Evolutionary conservation across 306 rosid species (phyloP), one percentile per base, ranked within the genome.

Genomic region (Vigna angularis): DNA sequence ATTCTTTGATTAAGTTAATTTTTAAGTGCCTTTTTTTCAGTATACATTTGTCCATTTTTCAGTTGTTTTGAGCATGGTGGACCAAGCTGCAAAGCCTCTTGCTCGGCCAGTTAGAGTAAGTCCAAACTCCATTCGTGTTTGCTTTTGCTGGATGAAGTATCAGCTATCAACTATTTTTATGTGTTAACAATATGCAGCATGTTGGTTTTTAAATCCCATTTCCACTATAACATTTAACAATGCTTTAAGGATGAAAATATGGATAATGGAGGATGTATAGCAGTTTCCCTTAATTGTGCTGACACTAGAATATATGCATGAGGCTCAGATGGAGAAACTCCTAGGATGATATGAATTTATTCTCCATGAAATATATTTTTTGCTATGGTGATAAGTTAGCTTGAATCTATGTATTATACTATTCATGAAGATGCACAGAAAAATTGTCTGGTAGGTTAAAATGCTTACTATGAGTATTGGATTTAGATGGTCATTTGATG

Each of bases 11-110:
- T 36, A 20, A 30, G 62, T 58, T 59, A 22, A 51, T 14, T 57
- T 59, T 36, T 80, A 30, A 11, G 42, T 38, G 18, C 38, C 40
- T 3, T 34, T 71, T 28, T 61, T 38, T 14, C 61, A 10, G 44
- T 22, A 68, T 78, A 53, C 20, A 56, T 53, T 66, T 40, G 85
- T 78, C 57, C 70, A 79, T 72, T 84, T 80, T 53, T 65, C 82
- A 95, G 98, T 92, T 89, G 97, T 66, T 84, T 81, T 95, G 75
- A 91, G 98, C 89, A 95, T 92, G 98, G 98, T 87, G 74, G 97
- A 95, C 82, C 98, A 95, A 88, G 98, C 98, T 79, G 97, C 97
- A 73, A 95, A 95, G 75, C 98, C 98, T 82, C 96, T 95, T 79
- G 96, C 97, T 32, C 93, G 96, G 57, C 98, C 98, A 72, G 98